Conservation (phyloP, 345 rosid genomes). For the Populus tremula region DNA sequence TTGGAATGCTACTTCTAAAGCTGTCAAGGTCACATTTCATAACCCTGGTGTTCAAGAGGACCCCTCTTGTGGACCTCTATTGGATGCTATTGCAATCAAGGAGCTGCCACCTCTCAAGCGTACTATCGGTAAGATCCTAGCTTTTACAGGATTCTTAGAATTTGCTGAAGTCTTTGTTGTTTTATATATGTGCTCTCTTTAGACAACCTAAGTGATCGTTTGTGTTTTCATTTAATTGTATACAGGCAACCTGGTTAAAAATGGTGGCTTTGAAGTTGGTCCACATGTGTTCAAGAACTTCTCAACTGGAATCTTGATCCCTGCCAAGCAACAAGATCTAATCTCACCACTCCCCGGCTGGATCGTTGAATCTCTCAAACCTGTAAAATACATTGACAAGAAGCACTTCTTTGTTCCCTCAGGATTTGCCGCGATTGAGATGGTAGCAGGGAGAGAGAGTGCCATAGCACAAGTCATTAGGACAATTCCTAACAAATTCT, state of each 20-base stretch:
- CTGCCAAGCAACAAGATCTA: conserved; percentile 43
- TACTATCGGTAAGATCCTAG: conserved; percentile 30
- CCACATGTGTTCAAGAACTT: conserved; percentile 76
- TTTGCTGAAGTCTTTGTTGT: background rate
- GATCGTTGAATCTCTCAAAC: conserved; percentile 85
- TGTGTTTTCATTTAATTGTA: background rate
- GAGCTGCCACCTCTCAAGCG: conserved; percentile 49
- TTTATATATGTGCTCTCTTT: background rate
- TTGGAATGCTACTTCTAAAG: conserved; percentile 46
- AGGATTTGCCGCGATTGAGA: conserved; percentile 55
- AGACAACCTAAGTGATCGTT: background rate
- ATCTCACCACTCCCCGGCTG: conserved; percentile 84
- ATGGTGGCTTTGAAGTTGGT: conserved; percentile 76
- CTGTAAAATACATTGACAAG: conserved; percentile 67
- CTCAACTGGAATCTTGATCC: conserved; percentile 78
- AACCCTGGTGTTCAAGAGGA: conserved; percentile 86
- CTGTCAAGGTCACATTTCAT: conserved; percentile 60
- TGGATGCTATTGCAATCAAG: conserved; percentile 84
- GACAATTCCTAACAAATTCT: conserved; percentile 43
- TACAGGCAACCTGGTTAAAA: conserved; percentile 65
- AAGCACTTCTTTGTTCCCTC: conserved; percentile 65
- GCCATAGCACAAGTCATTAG: conserved; percentile 74
- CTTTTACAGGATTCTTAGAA: background rate
- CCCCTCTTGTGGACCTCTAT: conserved; percentile 73
- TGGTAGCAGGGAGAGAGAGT: conserved; percentile 83